These are phyloP conservation scores for Globisporangium emineosum DNA, from an alignment of 352 stramenopile genomes.

Conservation along the genomic window DNA sequence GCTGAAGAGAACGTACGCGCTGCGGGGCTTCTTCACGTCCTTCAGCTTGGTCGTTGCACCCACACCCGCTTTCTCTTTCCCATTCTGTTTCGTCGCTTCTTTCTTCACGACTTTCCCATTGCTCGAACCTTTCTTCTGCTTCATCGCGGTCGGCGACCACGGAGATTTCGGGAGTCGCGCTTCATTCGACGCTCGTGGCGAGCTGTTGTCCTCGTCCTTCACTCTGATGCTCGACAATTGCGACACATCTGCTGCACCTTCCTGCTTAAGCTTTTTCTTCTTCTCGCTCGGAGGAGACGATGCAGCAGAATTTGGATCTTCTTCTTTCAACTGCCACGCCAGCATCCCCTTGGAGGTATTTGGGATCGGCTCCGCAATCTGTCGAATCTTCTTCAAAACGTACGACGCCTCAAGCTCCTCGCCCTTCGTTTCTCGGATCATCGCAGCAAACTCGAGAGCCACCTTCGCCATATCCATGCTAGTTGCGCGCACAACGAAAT, in stretches of 20 bases:
- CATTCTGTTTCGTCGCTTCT: neutral
- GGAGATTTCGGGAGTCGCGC: slow-evolving; percentile 50
- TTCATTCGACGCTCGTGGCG: slow-evolving; percentile 1
- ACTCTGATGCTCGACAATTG: slow-evolving; percentile 20
- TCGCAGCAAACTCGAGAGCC: slow-evolving; percentile 62
- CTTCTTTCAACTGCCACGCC: slow-evolving; percentile 50
- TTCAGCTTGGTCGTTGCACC: neutral
- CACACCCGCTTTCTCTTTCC: neutral
- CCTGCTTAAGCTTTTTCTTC: slow-evolving; percentile 47
- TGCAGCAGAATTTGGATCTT: slow-evolving; percentile 19
- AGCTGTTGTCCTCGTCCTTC: slow-evolving; percentile 24
- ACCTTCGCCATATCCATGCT: slow-evolving; percentile 67
- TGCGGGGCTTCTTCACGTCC: slow-evolving; percentile 47
- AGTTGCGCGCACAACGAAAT: slow-evolving; percentile 53
- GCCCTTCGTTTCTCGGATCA: slow-evolving; percentile 34
- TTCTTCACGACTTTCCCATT: slow-evolving; percentile 33
- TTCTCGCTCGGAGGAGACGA: slow-evolving; percentile 27
- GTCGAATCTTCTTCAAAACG: slow-evolving; percentile 69
- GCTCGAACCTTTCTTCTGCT: slow-evolving; percentile 29
- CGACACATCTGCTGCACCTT: slow-evolving; percentile 34
- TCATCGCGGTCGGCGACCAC: slow-evolving; percentile 71
- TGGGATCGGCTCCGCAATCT: slow-evolving; percentile 54
- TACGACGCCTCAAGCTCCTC: slow-evolving; percentile 57
- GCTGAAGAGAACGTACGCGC: slow-evolving; percentile 69
- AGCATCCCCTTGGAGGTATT: slow-evolving; percentile 43